Evolutionary conservation across 257 asterid species (phyloP), one percentile per base, ranked within the genome.

Genomic region (Petrea volubilis): DNA sequence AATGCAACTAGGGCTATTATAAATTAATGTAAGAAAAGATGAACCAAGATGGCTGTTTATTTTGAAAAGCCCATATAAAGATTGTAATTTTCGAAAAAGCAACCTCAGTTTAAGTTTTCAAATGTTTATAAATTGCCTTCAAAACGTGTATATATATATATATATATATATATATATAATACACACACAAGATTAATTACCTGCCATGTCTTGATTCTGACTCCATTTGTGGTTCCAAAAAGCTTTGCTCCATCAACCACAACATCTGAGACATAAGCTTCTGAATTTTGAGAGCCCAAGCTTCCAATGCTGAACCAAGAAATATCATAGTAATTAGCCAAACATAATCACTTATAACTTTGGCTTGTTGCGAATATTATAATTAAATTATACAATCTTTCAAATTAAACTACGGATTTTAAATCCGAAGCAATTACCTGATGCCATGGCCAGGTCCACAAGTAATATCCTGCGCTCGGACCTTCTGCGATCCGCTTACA

Each of bases 401-500:
- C 20, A 2, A 4, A 28, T 53, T 2, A 44, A 64, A 53, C 17
- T 18, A 3, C 2, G 21, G 25, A 14, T 31, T 59, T 55, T 56
- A 43, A 49, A 33, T 51, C 8, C 11, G 6, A 38, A 46, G n/a
- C n/a, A n/a, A n/a, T n/a, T n/a, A 92, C 98, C 98, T 92, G 76
- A 93, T 93, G 55, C 98, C 98, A 80, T 93, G 98, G 21, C 98
- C 98, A 0, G 98, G 96, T 60, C 98, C 98, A 72, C 98, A 93
- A 55, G 77, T 83, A 41, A 93, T 81, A 17, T 63, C 75, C 0
- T 76, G 71, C 25, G 82, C 88, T 31, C n/a, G 65, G 58, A 93
- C 84, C 27, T 64, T 81, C 36, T 79, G 60, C 23, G 96, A 77
- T 72, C 96, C 95, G 47, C 78, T 80, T 29, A 79, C 91, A 9